These are phyloP conservation scores for Pyrus hybrid DNA, from an alignment of 331 rosid genomes.

Conservation along the genomic window DNA sequence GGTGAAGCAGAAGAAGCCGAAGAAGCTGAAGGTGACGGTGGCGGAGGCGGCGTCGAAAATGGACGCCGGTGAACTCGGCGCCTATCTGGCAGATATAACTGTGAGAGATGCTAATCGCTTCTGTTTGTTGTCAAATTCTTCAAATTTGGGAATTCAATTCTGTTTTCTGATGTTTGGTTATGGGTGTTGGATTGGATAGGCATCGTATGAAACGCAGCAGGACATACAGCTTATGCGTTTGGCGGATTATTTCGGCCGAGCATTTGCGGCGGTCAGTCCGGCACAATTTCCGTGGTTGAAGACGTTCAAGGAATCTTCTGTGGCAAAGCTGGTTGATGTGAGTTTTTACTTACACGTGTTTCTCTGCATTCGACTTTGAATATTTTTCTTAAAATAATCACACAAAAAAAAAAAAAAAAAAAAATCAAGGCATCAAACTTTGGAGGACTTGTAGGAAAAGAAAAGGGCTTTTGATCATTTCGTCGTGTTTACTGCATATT, in stretches of 20 bases:
- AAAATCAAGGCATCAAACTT: not conserved
- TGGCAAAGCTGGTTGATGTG: conserved; percentile 51
- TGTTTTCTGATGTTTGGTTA: not conserved
- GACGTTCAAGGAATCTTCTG: conserved; percentile 53
- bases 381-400: not conserved
- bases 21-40: conserved; percentile 51
- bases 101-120: conserved; percentile 27
- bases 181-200: conserved; percentile 25
- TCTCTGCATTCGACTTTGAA: not conserved
- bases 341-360: conserved; percentile 17
- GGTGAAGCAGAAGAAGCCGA: conserved; percentile 42
- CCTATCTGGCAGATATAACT: conserved; percentile 52
- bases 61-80: conserved; percentile 34
- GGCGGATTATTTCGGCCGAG: conserved; percentile 63
- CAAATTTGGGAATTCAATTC: conserved; percentile 6
- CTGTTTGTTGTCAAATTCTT: not conserved
- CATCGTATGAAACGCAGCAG: conserved; percentile 41
- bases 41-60: conserved; percentile 51
- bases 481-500: not conserved
- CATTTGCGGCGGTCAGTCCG: conserved; percentile 41
- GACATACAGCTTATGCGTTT: conserved; percentile 55
- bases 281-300: conserved; percentile 73
- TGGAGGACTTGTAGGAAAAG: not conserved
- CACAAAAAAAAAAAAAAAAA: not conserved
- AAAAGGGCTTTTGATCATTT: not conserved